Evolutionary conservation across 192 early-diverging fungal species (phyloP).

Genomic region (Blastocladiella britannica): DNA sequence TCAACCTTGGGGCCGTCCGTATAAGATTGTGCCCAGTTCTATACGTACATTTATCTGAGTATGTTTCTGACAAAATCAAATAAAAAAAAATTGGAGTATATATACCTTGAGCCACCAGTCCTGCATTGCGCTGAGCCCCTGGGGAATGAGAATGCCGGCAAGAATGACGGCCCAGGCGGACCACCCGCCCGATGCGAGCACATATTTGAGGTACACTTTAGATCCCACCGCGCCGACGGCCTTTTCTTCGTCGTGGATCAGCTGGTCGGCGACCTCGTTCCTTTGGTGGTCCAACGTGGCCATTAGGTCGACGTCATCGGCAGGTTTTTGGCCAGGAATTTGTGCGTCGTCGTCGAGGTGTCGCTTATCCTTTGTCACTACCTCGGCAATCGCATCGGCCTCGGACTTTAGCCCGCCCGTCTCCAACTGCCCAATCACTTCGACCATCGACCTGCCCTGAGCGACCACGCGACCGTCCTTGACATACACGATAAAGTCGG

Average conservation of each 20-base stretch:
- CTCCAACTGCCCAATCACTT: slow-evolving; percentile 17
- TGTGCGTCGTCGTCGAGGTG: neutral
- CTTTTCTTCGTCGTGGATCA: slow-evolving; percentile 69
- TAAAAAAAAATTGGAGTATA: too few relatives aligned
- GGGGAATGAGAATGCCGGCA: neutral
- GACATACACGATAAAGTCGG: slow-evolving; percentile 34
- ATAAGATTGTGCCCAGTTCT: neutral
- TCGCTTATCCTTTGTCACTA: slow-evolving; percentile 6
- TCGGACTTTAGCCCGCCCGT: slow-evolving; percentile 15
- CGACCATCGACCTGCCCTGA: slow-evolving; percentile 14
- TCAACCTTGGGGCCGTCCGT: slow-evolving; percentile 9
- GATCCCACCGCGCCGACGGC: slow-evolving; percentile 56
- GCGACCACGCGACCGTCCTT: too few relatives aligned
- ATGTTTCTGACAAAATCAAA: neutral
- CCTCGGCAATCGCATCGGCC: slow-evolving; percentile 11
- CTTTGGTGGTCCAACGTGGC: slow-evolving; percentile 3
- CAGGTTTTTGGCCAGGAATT: too few relatives aligned
- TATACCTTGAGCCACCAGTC: slow-evolving; percentile 1
- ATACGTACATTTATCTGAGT: neutral
- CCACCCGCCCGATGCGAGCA: slow-evolving; percentile 20
- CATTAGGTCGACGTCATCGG: neutral
- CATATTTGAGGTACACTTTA: slow-evolving; percentile 56
- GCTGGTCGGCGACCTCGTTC: slow-evolving; percentile 21
- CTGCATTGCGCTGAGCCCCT: neutral
- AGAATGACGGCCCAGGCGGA: slow-evolving; percentile 6